Evolutionary conservation across 148 eudicot genomes (phyloP).

Genomic region (Fagopyrum esculentum): DNA sequence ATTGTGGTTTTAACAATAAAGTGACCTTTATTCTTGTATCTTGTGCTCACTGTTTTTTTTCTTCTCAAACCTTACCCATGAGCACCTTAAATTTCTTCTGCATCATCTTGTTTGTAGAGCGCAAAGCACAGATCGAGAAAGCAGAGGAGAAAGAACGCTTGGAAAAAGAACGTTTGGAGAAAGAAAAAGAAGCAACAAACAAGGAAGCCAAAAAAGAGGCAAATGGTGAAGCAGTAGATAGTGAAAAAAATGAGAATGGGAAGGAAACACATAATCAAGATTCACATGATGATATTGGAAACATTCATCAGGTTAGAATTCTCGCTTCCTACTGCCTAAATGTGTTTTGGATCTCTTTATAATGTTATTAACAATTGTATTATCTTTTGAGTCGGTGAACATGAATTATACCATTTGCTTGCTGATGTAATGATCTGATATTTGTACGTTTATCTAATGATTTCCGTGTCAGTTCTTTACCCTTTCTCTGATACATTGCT

Average conservation of each 20-base stretch:
- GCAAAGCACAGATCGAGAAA: slow-evolving; percentile 80
- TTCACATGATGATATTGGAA: slow-evolving; percentile 37
- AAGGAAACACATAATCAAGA: slow-evolving; percentile 27
- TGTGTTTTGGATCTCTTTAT: not conserved
- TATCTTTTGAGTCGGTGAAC: not conserved
- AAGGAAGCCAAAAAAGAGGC: slow-evolving; percentile 29
- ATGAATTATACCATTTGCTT: not conserved
- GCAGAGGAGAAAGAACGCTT: slow-evolving; percentile 82
- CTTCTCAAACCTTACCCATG: not conserved
- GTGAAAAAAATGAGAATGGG: slow-evolving; percentile 22
- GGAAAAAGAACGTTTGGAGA: slow-evolving; percentile 72
- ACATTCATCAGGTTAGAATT: slow-evolving; percentile 17
- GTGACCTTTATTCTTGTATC: not conserved
- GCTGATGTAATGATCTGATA: not conserved
- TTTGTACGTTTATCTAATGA: not conserved
- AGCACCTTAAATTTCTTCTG: not conserved
- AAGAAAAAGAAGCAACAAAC: slow-evolving; percentile 41
- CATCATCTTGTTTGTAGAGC: slow-evolving; percentile 35
- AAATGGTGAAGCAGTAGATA: slow-evolving; percentile 18
- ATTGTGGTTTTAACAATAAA: not conserved
- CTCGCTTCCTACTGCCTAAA: not conserved
- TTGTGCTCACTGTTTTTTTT: not conserved
- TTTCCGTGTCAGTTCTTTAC: not conserved
- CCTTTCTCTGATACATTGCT: not conserved
- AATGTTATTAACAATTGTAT: not conserved